Evolutionary conservation across 192 early-diverging fungal genomes (phyloP), one percentile per base, ranked within the genome.

Genomic region (Coemansia sp.): DNA sequence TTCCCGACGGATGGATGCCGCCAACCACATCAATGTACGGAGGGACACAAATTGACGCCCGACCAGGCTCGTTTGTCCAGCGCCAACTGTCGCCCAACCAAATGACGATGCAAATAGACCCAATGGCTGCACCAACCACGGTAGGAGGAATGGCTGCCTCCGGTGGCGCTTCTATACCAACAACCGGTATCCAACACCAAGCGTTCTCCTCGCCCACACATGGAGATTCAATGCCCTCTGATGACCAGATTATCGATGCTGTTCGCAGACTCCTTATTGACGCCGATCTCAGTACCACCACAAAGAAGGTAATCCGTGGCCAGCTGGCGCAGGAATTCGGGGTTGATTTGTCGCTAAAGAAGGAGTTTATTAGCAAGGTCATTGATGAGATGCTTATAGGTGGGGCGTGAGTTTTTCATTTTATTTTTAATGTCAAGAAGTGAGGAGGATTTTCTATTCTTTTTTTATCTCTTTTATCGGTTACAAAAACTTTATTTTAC

Each of bases 241-340:
- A 96, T 65, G 86, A 89, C 11, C 89, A 92, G 52, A 84, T 96
- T 19, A 69, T 89, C 37, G 64, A 75, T 13, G 85, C 89, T 65
- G 88, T 96, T 41, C 84, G 86, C 18, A 79, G 85, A n/a, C 86
- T 94, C 45, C 71, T 96, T 50, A 73, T 85, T 42, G 87, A 85
- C 26, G 86, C 90, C 13, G 91, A 94, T 69, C 75, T 95, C 67
- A 86, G 86, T 67, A 82, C 82, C 6, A 81, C 93, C 21, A 94
- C 93, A 41, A 94, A 94, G 83, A 90, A 90, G 71, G 89, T 90
- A 65, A 91, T 96, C 61, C 86, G 92, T n/a, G 88, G 90, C 41
- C 86, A 87, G 57, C 68, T 94, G 38, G 74, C 85, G 0, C 74
- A 69, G 2, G 72, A 86, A 23, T 95, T 90, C 77, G 89, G 90